Evolutionary conservation across 306 rosid species (phyloP), one percentile per base, ranked within the genome.

Genomic region (Alnus rubra): DNA sequence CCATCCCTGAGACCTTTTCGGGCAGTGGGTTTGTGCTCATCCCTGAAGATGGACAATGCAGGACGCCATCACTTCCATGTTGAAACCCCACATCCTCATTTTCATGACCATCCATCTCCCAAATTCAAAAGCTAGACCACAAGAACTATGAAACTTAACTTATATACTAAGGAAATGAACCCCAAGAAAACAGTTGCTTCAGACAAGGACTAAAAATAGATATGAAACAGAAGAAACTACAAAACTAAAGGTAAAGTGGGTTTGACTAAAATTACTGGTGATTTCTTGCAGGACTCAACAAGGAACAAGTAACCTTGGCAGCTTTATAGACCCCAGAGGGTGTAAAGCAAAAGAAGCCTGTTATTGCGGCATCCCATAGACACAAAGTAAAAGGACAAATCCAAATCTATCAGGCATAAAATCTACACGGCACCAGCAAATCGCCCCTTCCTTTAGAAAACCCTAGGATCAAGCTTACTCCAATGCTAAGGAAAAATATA

Each of bases 201-300:
- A 80, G 69, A 81, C 35, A 52, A 44, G 64, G 78, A 80, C 81
- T 73, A 82, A 79, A 79, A 49, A 56, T 49, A 56, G 59, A 47
- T 49, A 73, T 59, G 52, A 74, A 75, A 71, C 33, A 39, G 72
- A 54, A 45, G 83, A 83, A 86, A 84, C 18, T 74, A 80, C 49
- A 78, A 83, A 82, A 86, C 82, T 69, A 83, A 87, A 89, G 94
- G 88, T 23, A 88, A 92, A 83, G 90, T 56, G 82, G 81, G 85
- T 89, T 89, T 94, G 97, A 92, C 95, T 85, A 89, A 78, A 87
- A 86, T 73, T 88, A 86, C 76, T 74, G 55, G 86, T 81, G 94
- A 89, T 89, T 82, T 94, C 92, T 93, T 91, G 90, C 90, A 86
- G 87, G 91, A 92, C 86, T 90, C 84, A 89, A 93, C 96, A 88